These are phyloP conservation scores for Lavandula angustifolia DNA, from an alignment of 257 asterid species.

Conservation along the genomic window DNA sequence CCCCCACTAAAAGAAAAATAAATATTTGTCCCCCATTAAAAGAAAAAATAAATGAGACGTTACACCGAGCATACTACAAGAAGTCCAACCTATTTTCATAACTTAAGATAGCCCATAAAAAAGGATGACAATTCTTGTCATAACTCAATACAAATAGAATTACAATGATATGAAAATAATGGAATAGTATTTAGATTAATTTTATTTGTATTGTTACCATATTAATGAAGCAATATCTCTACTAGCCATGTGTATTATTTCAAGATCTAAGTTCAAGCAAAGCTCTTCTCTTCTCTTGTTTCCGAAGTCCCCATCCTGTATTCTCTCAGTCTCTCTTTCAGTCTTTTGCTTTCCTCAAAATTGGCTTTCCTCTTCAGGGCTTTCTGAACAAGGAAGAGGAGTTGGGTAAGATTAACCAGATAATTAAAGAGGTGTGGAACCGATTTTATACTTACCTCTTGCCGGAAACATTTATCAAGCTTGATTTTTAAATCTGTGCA, in stretches of 20 bases:
- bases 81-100: no score
- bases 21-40: no score
- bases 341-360: constrained; percentile 76
- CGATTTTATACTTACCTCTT: constrained; percentile 54
- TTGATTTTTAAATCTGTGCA: constrained; percentile 78
- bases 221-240: background rate
- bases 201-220: no score
- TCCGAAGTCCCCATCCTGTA: constrained; percentile 34
- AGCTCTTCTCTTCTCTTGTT: constrained; percentile 22
- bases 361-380: constrained; percentile 78
- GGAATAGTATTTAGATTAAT: no score
- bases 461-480: constrained; percentile 75
- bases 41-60: no score
- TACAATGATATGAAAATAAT: no score
- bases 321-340: constrained; percentile 42
- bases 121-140: no score
- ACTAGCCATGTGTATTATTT: background rate
- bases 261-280: background rate
- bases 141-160: no score
- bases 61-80: no score
- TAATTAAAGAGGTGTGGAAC: background rate
- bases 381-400: constrained; percentile 51
- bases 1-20: no score
- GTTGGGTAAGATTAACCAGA: constrained; percentile 5
- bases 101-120: no score